Evolutionary conservation across 257 asterid species (phyloP).

Genomic region (Anisodus tanguticus): DNA sequence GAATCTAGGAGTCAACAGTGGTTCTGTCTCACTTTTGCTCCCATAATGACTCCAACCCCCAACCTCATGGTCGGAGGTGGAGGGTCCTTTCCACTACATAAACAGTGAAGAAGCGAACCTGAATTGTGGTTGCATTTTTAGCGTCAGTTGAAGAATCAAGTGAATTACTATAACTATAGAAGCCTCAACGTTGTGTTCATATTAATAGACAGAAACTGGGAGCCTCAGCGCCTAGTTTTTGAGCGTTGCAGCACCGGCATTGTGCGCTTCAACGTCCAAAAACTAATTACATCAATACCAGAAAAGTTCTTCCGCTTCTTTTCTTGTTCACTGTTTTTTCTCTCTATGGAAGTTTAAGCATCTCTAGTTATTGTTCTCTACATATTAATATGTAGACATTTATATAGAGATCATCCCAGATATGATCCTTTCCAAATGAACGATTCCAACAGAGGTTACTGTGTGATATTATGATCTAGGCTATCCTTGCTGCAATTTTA

Average conservation of each 20-base stretch:
- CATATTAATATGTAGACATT: not conserved
- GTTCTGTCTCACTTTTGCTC: not conserved
- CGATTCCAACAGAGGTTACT: conserved; percentile 81
- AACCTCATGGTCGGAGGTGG: conserved; percentile 20
- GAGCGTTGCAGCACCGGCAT: too few species aligned
- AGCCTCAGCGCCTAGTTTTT: not conserved
- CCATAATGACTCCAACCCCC: conserved; percentile 7
- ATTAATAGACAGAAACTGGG: conserved; percentile 1
- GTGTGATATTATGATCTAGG: conserved; percentile 60
- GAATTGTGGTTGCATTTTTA: not conserved
- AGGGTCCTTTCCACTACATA: conserved; percentile 19
- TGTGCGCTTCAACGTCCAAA: not conserved
- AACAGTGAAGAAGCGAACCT: not conserved
- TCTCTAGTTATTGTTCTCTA: not conserved
- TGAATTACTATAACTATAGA: not conserved
- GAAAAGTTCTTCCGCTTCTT: not conserved
- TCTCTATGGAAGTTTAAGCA: not conserved
- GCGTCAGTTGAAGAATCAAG: not conserved
- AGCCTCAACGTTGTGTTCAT: not conserved
- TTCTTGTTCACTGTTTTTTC: not conserved
- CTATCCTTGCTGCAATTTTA: not conserved
- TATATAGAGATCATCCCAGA: conserved; percentile 62
- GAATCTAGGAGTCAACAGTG: conserved; percentile 14
- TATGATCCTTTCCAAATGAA: conserved; percentile 89
- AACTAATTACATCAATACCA: conserved; percentile 22